These are phyloP conservation scores for Anacardium occidentale DNA, from an alignment of 345 rosid genomes.

Conservation along the genomic window DNA sequence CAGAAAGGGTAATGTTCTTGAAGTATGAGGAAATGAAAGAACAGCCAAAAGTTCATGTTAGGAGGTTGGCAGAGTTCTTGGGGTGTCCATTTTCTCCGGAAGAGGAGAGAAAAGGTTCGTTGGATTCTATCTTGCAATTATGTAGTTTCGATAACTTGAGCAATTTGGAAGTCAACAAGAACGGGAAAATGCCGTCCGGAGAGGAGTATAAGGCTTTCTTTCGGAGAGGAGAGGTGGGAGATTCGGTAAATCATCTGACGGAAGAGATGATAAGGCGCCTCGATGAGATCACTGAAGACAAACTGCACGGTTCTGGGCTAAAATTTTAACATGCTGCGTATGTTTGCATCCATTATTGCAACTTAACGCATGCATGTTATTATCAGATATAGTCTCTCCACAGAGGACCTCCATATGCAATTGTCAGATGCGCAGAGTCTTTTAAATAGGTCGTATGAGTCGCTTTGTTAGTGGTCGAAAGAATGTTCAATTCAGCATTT, in stretches of 20 bases:
- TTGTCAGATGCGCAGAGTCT: too few species aligned
- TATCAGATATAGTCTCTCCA: too few species aligned
- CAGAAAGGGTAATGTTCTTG: slow-evolving; percentile 43
- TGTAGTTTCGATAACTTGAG: slow-evolving; percentile 53
- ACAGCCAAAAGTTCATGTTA: slow-evolving; percentile 35
- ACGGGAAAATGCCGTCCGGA: slow-evolving; percentile 33
- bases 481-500: too few species aligned
- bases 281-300: slow-evolving; percentile 37
- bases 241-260: slow-evolving; percentile 46
- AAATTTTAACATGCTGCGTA: slow-evolving; percentile 12
- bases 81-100: slow-evolving; percentile 42
- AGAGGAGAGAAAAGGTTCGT: slow-evolving; percentile 36
- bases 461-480: too few species aligned
- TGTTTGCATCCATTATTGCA: too few species aligned
- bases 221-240: slow-evolving; percentile 59
- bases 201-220: slow-evolving; percentile 30
- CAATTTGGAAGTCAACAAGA: slow-evolving; percentile 47
- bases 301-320: slow-evolving; percentile 35
- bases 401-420: too few species aligned
- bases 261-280: slow-evolving; percentile 36
- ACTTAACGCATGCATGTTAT: too few species aligned
- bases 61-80: slow-evolving; percentile 44
- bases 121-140: slow-evolving; percentile 42
- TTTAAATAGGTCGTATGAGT: too few species aligned
- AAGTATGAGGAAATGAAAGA: slow-evolving; percentile 46